Evolutionary conservation across 2,329 filamentous ascomycete species (phyloP).

Genomic region (Dothideomycetes sp.): DNA sequence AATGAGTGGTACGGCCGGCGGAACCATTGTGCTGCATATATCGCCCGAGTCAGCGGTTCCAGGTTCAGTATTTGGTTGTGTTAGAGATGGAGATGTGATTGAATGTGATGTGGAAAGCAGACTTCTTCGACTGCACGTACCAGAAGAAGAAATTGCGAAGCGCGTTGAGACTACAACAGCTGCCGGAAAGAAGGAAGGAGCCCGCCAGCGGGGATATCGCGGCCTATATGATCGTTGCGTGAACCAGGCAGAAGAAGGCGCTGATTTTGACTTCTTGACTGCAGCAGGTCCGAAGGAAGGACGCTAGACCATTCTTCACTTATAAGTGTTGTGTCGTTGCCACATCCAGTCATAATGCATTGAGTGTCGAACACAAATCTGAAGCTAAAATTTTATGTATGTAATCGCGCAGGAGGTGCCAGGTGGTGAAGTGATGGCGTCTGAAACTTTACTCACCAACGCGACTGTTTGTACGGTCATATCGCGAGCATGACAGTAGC

Average conservation of each 20-base stretch:
- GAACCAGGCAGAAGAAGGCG: constrained; percentile 51
- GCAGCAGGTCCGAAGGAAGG: constrained; percentile 17
- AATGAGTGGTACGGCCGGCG: constrained; percentile 48
- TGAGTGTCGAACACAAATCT: too few relatives aligned
- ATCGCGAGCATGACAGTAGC: too few relatives aligned
- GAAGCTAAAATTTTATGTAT: too few relatives aligned
- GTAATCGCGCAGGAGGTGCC: too few relatives aligned
- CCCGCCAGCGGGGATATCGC: constrained; percentile 43
- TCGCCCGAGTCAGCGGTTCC: constrained; percentile 43
- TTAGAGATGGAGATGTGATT: constrained; percentile 36
- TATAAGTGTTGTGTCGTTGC: too few relatives aligned
- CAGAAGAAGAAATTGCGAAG: constrained; percentile 27
- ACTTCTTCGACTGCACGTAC: not conserved
- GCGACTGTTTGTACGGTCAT: too few relatives aligned
- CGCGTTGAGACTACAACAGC: not conserved
- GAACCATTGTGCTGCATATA: constrained; percentile 46
- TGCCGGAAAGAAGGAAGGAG: constrained; percentile 21
- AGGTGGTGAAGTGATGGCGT: too few relatives aligned
- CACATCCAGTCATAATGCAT: too few relatives aligned
- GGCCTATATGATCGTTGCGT: constrained; percentile 52
- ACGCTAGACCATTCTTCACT: too few relatives aligned
- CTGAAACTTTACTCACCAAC: too few relatives aligned
- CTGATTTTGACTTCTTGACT: constrained; percentile 54
- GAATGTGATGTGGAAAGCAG: not conserved
- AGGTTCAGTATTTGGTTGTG: constrained; percentile 39